Evolutionary conservation across 1,284 basidiomycete species (phyloP), one percentile per base, ranked within the genome.

Genomic region (Phylloporus sp.): DNA sequence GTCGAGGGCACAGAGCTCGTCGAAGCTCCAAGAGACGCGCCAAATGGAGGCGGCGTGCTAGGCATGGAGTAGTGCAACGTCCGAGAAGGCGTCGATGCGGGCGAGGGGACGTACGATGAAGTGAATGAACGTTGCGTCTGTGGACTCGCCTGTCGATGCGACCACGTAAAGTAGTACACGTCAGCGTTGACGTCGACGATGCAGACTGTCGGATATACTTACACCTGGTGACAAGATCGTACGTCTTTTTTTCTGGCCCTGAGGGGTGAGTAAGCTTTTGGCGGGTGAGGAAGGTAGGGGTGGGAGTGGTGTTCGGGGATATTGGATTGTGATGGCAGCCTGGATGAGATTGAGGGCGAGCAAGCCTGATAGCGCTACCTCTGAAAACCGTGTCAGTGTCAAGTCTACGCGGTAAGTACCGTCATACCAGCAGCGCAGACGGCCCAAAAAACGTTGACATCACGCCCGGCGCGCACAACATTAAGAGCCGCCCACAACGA

Each of bases 71-170:
- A 86, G 2, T 73, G 65, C 59, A 74, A 51, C 39, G 74, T 77
- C 28, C 78, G 77, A n/a, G 78, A 84, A 29, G 86, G 85, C 1
- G 84, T 86, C 29, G 84, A 86, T 22, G 81, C 68, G 6, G 86
- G 84, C 29, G 85, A 85, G 22, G 78, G 70, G 7, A 79, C 80
- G 67, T 86, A 85, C 64, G 72, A 80, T 59, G 81, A 79, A 22
- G 80, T 76, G 68, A 87, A 87, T 2, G 86, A 77, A 66, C 83
- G 86, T 69, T 88, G 86, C 0, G 76, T 73, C 66, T 86, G 84
- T 12, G 86, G 85, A 56, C 78, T 84, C 40, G 83, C 76, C 84
- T 87, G 62, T 47, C 28, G 15, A 39, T 31, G 46, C 31, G 15
- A 15, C 6, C 24, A 47, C 3, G 13, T 4, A 17, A 31, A 29